Conservation (phyloP, 148 eudicot genomes). For the Euryodendron excelsum region DNA sequence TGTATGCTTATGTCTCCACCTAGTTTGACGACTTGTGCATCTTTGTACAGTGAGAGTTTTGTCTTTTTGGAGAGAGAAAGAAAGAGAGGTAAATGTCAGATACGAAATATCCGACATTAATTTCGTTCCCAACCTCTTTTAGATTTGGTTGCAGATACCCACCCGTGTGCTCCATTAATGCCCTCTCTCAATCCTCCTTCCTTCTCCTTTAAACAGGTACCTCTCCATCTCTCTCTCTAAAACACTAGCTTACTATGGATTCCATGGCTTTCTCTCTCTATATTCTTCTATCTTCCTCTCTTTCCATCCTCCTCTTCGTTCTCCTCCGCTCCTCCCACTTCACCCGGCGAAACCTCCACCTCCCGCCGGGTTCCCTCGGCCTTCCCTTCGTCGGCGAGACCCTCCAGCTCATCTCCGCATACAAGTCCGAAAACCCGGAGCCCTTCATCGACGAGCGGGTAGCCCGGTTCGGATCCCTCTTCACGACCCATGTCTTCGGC, state of each 20-base stretch:
- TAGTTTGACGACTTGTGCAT: no score
- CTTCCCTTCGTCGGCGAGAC: constrained; percentile 89
- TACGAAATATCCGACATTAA: constrained; percentile 22
- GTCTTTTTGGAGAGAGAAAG: no score
- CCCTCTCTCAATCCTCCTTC: background rate
- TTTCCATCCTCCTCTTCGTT: constrained; percentile 22
- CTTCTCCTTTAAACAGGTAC: no score
- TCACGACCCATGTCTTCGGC: constrained; percentile 85
- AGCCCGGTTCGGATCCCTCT: constrained; percentile 58
- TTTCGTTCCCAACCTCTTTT: constrained; percentile 7
- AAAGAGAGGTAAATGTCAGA: no score
- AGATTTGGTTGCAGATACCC: constrained; percentile 18
- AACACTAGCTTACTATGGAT: no score
- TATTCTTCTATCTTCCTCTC: constrained; percentile 14
- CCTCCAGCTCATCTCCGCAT: constrained; percentile 86
- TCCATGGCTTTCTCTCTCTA: constrained; percentile 19
- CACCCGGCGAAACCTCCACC: constrained; percentile 29
- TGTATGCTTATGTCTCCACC: no score
- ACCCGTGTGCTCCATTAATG: constrained; percentile 39
- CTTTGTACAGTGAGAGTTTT: no score
- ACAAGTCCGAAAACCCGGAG: constrained; percentile 85
- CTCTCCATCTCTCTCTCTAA: constrained; percentile 10
- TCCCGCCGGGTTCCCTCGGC: constrained; percentile 81
- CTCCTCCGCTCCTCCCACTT: constrained; percentile 27
- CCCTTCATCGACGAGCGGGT: constrained; percentile 82